Percentiles rank a stretch among this genome's conserved stretches.
These are phyloP conservation scores for Medicago arabica DNA, from an alignment of 306 rosid species.

Conservation along the genomic window DNA sequence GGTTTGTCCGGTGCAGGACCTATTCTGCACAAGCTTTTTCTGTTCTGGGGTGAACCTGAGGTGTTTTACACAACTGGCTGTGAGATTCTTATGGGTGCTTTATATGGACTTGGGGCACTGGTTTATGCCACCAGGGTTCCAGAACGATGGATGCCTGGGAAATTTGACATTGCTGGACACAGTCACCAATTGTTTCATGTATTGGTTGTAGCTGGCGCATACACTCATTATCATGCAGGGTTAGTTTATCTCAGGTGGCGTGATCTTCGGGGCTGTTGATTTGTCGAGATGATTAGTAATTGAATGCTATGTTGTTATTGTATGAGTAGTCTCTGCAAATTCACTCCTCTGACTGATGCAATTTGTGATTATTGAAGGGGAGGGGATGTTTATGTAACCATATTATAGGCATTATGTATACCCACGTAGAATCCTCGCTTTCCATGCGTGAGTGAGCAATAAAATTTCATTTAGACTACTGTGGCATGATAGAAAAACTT, in stretches of 20 bases:
- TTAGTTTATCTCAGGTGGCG: conserved; percentile 96
- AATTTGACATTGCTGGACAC: conserved; percentile 94
- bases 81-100: conserved; percentile 82
- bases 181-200: conserved; percentile 94
- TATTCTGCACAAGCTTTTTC: conserved; percentile 78
- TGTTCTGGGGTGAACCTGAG: conserved; percentile 90
- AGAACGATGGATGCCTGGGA: conserved; percentile 98
- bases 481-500: background rate
- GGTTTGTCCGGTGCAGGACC: conserved; percentile 81
- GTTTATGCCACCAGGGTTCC: conserved; percentile 95
- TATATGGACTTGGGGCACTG: conserved; percentile 85
- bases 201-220: conserved; percentile 92
- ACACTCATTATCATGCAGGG: conserved; percentile 88
- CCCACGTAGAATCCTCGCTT: conserved; percentile 22
- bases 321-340: background rate
- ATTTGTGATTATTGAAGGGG: conserved; percentile 32
- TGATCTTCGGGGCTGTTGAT: conserved; percentile 82
- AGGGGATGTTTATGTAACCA: conserved; percentile 31
- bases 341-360: conserved; percentile 32
- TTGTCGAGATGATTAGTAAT: conserved; percentile 18
- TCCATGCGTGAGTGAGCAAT: conserved; percentile 11
- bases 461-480: conserved; percentile 22
- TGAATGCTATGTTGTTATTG: conserved; percentile 30
- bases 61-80: conserved; percentile 83
- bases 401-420: conserved; percentile 12